Conservation (phyloP, 2,329 filamentous ascomycete species). For the Paraphoma sp. region DNA sequence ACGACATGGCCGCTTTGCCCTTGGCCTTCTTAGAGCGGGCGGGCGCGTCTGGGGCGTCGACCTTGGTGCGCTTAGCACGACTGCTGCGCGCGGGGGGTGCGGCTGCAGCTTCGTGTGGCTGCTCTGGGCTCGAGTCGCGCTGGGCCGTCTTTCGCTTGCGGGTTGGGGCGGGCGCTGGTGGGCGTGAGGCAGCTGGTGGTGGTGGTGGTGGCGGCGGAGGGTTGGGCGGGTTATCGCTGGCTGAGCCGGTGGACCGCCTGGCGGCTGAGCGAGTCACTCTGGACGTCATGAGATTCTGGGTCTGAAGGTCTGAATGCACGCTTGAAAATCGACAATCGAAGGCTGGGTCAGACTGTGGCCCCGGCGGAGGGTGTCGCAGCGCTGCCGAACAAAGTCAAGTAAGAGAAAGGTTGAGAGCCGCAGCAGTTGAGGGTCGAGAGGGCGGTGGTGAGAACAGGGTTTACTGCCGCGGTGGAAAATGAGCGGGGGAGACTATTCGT, state of each 20-base stretch:
- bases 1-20: constrained; percentile 72
- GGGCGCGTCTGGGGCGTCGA: constrained; percentile 62
- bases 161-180: constrained; percentile 56
- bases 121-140: constrained; percentile 52
- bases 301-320: constrained; percentile 31
- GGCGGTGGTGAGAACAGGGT: constrained; percentile 1
- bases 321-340: constrained; percentile 36
- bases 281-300: constrained; percentile 83
- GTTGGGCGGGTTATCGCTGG: constrained; percentile 50
- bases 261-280: constrained; percentile 96
- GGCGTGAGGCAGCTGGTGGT: constrained; percentile 50
- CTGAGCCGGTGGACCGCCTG: constrained; percentile 77
- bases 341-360: constrained; percentile 39
- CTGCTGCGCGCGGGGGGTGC: constrained; percentile 41
- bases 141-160: constrained; percentile 79
- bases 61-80: constrained; percentile 64
- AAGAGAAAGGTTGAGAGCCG: constrained; percentile 17
- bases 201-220: constrained; percentile 49
- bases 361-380: constrained; percentile 35
- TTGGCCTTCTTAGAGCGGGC: constrained; percentile 67
- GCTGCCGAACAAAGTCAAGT: constrained; percentile 32
- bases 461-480: constrained; percentile 18
- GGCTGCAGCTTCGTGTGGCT: constrained; percentile 50
- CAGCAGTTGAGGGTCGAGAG: constrained; percentile 14
- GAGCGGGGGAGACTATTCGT: constrained; percentile 24